Base-by-base conservation (phyloP, 2,329 filamentous ascomycete genomes). In the Emmonsiellopsis sp. region DNA sequence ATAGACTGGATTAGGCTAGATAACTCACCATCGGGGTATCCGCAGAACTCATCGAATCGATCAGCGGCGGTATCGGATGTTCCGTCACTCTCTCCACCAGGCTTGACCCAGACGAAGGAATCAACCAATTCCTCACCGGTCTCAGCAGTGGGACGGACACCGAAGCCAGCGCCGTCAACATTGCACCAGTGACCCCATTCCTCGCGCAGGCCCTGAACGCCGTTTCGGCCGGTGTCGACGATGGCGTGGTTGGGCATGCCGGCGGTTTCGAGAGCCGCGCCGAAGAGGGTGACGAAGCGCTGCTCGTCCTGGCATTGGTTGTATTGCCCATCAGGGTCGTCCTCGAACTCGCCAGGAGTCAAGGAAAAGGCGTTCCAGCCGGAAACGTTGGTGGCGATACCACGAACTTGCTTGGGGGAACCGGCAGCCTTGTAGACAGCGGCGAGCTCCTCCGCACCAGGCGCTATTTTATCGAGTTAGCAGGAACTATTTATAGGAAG, bases 31-130 rank as follows among this genome's bases (percentile, higher is more conserved):
- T 79, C 76, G 1, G 68, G 57, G 7, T 73, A 68, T 31, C 81
- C 80, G 57, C 81, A 84, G 67, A 79, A 71, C 49, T 67, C 67
- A 63, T 82, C 79, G 63, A 79, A 83, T 50, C 77, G 76, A 16
- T 68, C 58, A 8, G 80, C 74, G 35, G 61, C 68, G 40, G 69
- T 72, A 61, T 80, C 68, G 37, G 73, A 77, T 38, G 76, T 78
- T 53, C 76, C 76, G 54, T 79, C 76, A 52, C 70, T 73, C 65
- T 79, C 77, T 51, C 76, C 76, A 58, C 84, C 84, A 5, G 84
- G 84, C 77, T 86, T 87, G 60, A 86, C 72, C 84, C 84, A 86
- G 54, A 86, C 83, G 59, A 86, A 83, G 40, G 84, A 82, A 65
- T 87, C 84, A 35, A 79, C 73, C 13, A 83, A 70, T 1, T 68